Conservation (phyloP, 495 filamentous ascomycete species). For the Daldinia vernicosa region DNA sequence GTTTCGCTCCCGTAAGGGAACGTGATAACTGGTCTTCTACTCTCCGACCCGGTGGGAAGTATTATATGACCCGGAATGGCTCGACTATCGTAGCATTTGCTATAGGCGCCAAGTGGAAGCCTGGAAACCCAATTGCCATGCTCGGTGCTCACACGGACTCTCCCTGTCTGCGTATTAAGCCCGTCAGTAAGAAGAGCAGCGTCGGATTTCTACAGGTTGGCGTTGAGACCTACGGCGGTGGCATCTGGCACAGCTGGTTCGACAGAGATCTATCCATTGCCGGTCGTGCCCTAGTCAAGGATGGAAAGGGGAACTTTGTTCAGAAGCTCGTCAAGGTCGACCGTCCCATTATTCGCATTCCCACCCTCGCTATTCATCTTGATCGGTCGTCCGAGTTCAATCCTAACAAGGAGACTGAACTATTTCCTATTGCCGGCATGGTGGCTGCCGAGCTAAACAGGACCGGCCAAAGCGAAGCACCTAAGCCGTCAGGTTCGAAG, state of each 20-base stretch:
- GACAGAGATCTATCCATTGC: slow-evolving; percentile 94
- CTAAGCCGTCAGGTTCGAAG: slow-evolving; percentile 45
- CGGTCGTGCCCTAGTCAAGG: slow-evolving; percentile 84
- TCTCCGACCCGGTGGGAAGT: slow-evolving; percentile 89
- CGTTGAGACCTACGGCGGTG: slow-evolving; percentile 95
- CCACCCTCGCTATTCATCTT: slow-evolving; percentile 92
- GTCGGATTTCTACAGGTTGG: slow-evolving; percentile 96
- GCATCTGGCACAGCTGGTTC: slow-evolving; percentile 87
- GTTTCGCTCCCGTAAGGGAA: slow-evolving; percentile 90
- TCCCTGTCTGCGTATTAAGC: slow-evolving; percentile 88
- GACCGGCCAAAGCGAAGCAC: slow-evolving; percentile 54
- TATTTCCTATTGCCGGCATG: slow-evolving; percentile 92
- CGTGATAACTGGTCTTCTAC: slow-evolving; percentile 85
- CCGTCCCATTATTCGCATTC: slow-evolving; percentile 88
- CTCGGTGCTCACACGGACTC: slow-evolving; percentile 98
- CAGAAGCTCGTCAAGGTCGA: slow-evolving; percentile 92
- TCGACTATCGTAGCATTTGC: slow-evolving; percentile 95
- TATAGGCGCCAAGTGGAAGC: slow-evolving; percentile 90
- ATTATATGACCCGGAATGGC: slow-evolving; percentile 93
- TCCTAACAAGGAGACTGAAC: slow-evolving; percentile 96
- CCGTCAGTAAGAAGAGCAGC: slow-evolving; percentile 82
- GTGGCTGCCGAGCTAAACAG: slow-evolving; percentile 88
- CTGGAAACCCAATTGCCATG: slow-evolving; percentile 94
- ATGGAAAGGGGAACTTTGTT: slow-evolving; percentile 74
- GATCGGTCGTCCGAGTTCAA: slow-evolving; percentile 83